Base-by-base conservation (phyloP, 2,329 filamentous ascomycete genomes). In the Chaetomiaceae sp. region DNA sequence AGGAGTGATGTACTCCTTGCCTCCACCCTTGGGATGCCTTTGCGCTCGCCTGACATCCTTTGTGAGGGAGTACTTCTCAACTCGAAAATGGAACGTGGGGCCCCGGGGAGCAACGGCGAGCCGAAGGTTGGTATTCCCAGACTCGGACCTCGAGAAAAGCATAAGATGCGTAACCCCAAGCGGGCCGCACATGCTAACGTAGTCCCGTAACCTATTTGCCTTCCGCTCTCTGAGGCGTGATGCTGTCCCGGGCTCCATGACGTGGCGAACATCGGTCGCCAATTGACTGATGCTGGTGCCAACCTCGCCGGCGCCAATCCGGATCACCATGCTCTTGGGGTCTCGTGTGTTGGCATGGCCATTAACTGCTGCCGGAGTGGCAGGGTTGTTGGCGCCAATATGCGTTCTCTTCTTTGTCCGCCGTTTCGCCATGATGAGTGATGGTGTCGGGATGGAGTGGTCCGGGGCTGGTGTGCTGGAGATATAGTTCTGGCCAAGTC, bases 291-390 rank as follows among this genome's bases (percentile, higher is more conserved):
- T 79, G 65, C 86, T 95, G 49, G 88, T 81, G 48, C 93, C 93
- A 42, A 98, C 88, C 63, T 96, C 88, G 60, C 89, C 86, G 58
- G 90, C 91, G 59, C 93, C 93, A 60, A 96, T 90, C 57, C 93
- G 87, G 67, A 98, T 95, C 48, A 98, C 91, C 91, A 98, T 96
- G 65, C 86, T 94, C 75, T 96, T 96, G 27, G 93, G 93, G 42
- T 82, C 76, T 54, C 82, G 80, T 43, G 77, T 74, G 19, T 81
- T 77, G 48, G 79, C 76, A 66, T 82, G 80, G 47, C 79, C 75
- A 35, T 76, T 75, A 60, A 73, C 54, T 53, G 69, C 58, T 59
- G 72, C 59, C 58, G 75, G 69, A 52, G 72, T 78, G 42, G 49
- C 58, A 42, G 78, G 76, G 57, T 79, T 79, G 51, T 73, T 76